Conservation (phyloP, 2,329 filamentous ascomycete genomes). For the Penicillium sp. region DNA sequence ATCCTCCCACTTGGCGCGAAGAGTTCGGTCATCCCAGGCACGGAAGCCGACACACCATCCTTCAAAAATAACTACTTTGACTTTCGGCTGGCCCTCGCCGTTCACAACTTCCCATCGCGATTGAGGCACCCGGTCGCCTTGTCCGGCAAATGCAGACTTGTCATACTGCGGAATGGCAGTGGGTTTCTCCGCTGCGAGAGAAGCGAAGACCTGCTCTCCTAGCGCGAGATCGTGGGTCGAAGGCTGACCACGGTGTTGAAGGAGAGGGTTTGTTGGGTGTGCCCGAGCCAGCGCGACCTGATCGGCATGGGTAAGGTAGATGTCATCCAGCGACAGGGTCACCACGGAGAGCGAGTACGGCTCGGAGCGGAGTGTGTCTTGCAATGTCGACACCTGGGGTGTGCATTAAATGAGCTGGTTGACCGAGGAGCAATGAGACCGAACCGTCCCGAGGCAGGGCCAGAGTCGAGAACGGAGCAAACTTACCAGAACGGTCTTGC, state of each 20-base stretch:
- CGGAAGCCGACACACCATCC: slow-evolving; percentile 91
- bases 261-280: slow-evolving; percentile 70
- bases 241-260: slow-evolving; percentile 81
- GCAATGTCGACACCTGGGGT: slow-evolving; percentile 61
- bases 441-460: slow-evolving; percentile 12
- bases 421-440: slow-evolving; percentile 2
- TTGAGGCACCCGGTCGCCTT: slow-evolving; percentile 71
- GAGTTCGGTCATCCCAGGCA: slow-evolving; percentile 57
- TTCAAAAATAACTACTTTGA: slow-evolving; percentile 76
- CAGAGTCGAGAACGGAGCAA: not conserved
- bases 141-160: slow-evolving; percentile 74
- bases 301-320: slow-evolving; percentile 74
- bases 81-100: slow-evolving; percentile 31
- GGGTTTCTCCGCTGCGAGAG: slow-evolving; percentile 53
- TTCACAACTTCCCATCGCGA: slow-evolving; percentile 62
- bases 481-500: slow-evolving; percentile 82
- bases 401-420: slow-evolving; percentile 3
- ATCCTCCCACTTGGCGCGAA: slow-evolving; percentile 56
- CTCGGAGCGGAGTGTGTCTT: slow-evolving; percentile 58
- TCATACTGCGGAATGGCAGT: slow-evolving; percentile 75
- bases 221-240: slow-evolving; percentile 78
- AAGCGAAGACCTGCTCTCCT: slow-evolving; percentile 62
- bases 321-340: slow-evolving; percentile 83
- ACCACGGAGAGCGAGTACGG: slow-evolving; percentile 64
- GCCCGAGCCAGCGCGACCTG: slow-evolving; percentile 65